These are phyloP conservation scores for Pseudopithomyces chartarum DNA, from an alignment of 2,329 filamentous ascomycete species.

Conservation along the genomic window DNA sequence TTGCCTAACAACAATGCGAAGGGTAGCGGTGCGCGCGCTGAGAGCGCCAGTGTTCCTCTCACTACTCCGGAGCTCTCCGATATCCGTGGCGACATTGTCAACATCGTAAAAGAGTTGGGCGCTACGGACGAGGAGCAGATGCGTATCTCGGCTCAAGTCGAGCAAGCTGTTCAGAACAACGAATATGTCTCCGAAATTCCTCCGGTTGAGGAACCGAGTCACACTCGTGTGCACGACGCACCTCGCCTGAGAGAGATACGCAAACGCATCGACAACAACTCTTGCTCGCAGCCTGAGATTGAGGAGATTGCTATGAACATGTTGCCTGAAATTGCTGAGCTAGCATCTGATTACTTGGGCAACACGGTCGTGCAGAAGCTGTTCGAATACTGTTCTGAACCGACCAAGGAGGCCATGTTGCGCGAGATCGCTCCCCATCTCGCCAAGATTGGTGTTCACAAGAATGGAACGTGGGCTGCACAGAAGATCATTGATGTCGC, in stretches of 20 bases:
- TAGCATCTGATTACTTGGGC: slow-evolving; percentile 93
- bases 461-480: slow-evolving; percentile 98
- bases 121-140: slow-evolving; percentile 77
- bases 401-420: slow-evolving; percentile 90
- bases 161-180: slow-evolving; percentile 76
- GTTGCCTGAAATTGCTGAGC: slow-evolving; percentile 94
- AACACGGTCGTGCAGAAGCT: slow-evolving; percentile 99
- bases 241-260: slow-evolving; percentile 93
- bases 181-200: slow-evolving; percentile 82
- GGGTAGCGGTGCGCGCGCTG: slow-evolving; percentile 45
- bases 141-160: slow-evolving; percentile 74
- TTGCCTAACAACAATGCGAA: slow-evolving; percentile 42
- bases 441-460: slow-evolving; percentile 96
- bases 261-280: slow-evolving; percentile 96
- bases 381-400: slow-evolving; percentile 93
- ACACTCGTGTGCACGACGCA: slow-evolving; percentile 88
- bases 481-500: slow-evolving; percentile 99
- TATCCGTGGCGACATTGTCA: slow-evolving; percentile 79
- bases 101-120: slow-evolving; percentile 88
- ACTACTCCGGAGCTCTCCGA: slow-evolving; percentile 75
- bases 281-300: slow-evolving; percentile 82
- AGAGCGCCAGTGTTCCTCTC: slow-evolving; percentile 59
- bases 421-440: slow-evolving; percentile 85
- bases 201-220: slow-evolving; percentile 83
- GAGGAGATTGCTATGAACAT: slow-evolving; percentile 91